phyloP scores from a whole-genome alignment of 2,329 filamentous ascomycete genomes.

The Herpotrichia juniperi region DNA sequence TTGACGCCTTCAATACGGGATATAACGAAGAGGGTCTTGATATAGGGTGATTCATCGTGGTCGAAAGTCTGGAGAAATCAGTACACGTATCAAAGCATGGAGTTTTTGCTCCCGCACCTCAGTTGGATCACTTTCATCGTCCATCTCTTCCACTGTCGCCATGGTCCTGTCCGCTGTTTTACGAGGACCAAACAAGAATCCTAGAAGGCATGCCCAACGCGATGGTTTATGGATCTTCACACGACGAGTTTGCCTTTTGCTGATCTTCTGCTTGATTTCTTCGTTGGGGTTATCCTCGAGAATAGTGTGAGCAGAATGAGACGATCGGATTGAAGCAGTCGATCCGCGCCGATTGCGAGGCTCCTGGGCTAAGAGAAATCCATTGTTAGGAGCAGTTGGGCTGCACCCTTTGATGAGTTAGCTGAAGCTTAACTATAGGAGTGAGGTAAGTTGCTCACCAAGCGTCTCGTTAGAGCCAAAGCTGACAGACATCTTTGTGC shows the following conservation, averaged over 20 bases:
- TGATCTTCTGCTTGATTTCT: not conserved
- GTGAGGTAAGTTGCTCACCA: not conserved
- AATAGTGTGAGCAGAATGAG: not conserved
- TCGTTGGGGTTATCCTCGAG: not conserved
- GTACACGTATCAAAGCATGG: not conserved
- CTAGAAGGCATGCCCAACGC: conserved; percentile 7
- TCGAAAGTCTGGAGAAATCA: conserved; percentile 4
- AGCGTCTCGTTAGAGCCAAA: too few species aligned
- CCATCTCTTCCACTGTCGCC: not conserved
- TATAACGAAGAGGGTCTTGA: conserved; percentile 4
- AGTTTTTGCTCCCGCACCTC: not conserved
- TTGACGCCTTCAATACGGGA: not conserved
- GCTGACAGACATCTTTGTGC: too few species aligned
- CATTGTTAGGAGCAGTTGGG: not conserved
- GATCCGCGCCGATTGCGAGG: not conserved
- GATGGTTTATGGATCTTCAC: conserved; percentile 1
- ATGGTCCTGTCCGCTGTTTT: not conserved
- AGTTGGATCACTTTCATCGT: not conserved
- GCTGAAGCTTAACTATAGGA: not conserved
- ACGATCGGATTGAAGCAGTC: not conserved
- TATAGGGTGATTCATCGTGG: not conserved
- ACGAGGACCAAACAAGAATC: conserved; percentile 1
- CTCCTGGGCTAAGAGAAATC: not conserved
- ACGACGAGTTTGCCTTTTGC: not conserved
- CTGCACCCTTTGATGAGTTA: not conserved